phyloP scores from a whole-genome alignment of 2,329 filamentous ascomycete species.

The Sphaerulina vaccinii region DNA sequence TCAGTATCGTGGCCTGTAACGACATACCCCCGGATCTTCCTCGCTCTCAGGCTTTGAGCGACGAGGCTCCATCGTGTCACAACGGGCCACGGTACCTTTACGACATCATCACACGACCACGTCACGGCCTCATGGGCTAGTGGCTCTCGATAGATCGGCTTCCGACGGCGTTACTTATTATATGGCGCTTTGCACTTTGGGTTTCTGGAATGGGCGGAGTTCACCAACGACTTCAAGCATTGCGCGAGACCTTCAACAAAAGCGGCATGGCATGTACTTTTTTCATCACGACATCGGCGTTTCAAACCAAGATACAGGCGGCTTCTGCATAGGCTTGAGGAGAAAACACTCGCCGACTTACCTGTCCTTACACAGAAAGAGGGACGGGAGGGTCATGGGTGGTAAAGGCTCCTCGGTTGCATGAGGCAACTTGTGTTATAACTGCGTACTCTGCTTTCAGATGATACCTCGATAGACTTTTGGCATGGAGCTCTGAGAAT shows the following conservation, averaged over 20 bases:
- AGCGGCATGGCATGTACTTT: slow-evolving; percentile 21
- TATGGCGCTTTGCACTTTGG: slow-evolving; percentile 13
- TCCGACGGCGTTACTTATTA: slow-evolving; percentile 26
- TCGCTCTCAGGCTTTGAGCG: slow-evolving; percentile 28
- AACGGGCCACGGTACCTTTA: slow-evolving; percentile 26
- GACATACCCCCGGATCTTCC: slow-evolving; percentile 14
- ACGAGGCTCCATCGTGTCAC: slow-evolving; percentile 20
- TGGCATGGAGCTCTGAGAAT: slow-evolving; percentile 15
- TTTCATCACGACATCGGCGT: slow-evolving; percentile 18
- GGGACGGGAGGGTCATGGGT: slow-evolving; percentile 13
- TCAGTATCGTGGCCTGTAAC: slow-evolving; percentile 25
- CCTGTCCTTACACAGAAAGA: slow-evolving; percentile 14
- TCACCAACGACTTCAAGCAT: slow-evolving; percentile 15
- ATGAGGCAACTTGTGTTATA: slow-evolving; percentile 12
- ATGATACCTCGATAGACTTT: slow-evolving; percentile 18
- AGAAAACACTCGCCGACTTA: slow-evolving; percentile 14
- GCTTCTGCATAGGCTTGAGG: slow-evolving; percentile 19
- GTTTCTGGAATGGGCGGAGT: slow-evolving; percentile 14
- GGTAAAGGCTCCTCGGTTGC: slow-evolving; percentile 4
- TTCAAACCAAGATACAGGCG: slow-evolving; percentile 15
- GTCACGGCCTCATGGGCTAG: slow-evolving; percentile 16
- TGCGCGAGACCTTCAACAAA: slow-evolving; percentile 14
- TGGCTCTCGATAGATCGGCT: slow-evolving; percentile 26
- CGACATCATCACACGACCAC: slow-evolving; percentile 25
- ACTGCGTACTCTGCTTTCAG: slow-evolving; percentile 19